Evolutionary conservation across 306 rosid species (phyloP).

Genomic region (Acacia confusa): DNA sequence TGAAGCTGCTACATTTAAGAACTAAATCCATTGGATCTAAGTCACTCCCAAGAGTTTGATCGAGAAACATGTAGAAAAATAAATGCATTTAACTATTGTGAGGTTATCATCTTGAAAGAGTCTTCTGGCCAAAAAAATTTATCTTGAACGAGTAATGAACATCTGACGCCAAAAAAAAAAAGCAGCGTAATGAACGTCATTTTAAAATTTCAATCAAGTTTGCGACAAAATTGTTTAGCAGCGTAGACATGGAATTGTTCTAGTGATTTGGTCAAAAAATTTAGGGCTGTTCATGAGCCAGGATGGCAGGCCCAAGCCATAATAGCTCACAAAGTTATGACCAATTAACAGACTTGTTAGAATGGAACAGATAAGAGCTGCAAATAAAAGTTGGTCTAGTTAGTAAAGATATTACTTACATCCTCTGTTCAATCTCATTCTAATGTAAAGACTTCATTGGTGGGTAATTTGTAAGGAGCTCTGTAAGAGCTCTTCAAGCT

Average conservation of each 20-base stretch:
- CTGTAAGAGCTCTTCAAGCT: background rate
- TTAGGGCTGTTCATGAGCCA: background rate
- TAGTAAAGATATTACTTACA: background rate
- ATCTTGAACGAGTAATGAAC: background rate
- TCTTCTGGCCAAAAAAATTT: too few species aligned
- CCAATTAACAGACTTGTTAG: background rate
- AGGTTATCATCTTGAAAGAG: background rate
- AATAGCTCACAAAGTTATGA: background rate
- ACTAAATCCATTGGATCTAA: constrained; percentile 4
- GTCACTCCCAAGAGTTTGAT: constrained; percentile 1
- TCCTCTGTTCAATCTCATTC: background rate
- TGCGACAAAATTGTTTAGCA: constrained; percentile 4
- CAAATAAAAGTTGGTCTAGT: background rate
- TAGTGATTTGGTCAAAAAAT: background rate
- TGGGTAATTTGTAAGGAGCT: background rate
- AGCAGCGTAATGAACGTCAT: background rate
- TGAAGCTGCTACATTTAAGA: constrained; percentile 1
- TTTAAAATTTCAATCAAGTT: background rate
- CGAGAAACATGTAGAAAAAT: background rate
- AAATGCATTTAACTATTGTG: constrained; percentile 7
- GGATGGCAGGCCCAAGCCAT: background rate
- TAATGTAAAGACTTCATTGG: background rate
- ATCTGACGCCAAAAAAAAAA: background rate
- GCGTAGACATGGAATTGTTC: background rate
- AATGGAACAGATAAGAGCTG: background rate